phyloP scores from a whole-genome alignment of 1,139 yeast genomes.

The Pichia sp. region DNA sequence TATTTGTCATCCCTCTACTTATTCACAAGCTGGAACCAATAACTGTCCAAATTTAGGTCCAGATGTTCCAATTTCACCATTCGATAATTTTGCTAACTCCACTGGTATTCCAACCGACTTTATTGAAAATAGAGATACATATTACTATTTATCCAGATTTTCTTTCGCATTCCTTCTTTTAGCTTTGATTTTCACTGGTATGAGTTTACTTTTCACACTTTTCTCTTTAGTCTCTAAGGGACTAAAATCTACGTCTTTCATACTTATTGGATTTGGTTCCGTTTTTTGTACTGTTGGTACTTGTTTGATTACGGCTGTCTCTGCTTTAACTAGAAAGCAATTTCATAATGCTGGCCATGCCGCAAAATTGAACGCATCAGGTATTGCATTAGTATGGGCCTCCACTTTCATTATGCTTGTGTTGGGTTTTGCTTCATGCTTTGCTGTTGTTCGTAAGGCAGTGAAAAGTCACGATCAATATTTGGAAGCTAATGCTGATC shows the following conservation, averaged over 20 bases:
- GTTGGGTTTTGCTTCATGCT: slow-evolving; percentile 49
- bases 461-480: slow-evolving; percentile 27
- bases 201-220: slow-evolving; percentile 31
- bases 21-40: slow-evolving; percentile 19
- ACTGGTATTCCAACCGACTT: slow-evolving; percentile 48
- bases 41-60: slow-evolving; percentile 36
- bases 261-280: slow-evolving; percentile 45
- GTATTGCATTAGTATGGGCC: slow-evolving; percentile 66
- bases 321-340: slow-evolving; percentile 58
- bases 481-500: neutral
- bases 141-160: slow-evolving; percentile 63
- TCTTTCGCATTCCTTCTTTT: slow-evolving; percentile 59
- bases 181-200: slow-evolving; percentile 51
- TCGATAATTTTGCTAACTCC: slow-evolving; percentile 54
- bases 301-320: slow-evolving; percentile 59
- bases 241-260: slow-evolving; percentile 48
- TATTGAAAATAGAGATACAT: slow-evolving; percentile 47
- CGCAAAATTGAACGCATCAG: slow-evolving; percentile 48
- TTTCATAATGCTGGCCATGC: slow-evolving; percentile 40
- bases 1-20: slow-evolving; percentile 40
- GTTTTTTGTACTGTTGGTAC: slow-evolving; percentile 54
- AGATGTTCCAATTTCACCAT: slow-evolving; percentile 66
- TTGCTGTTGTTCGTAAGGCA: slow-evolving; percentile 42
- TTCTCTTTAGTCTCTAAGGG: slow-evolving; percentile 34
- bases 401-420: slow-evolving; percentile 47